phyloP scores from a whole-genome alignment of 2,329 filamentous ascomycete species.

The Colletotrichum musicola region DNA sequence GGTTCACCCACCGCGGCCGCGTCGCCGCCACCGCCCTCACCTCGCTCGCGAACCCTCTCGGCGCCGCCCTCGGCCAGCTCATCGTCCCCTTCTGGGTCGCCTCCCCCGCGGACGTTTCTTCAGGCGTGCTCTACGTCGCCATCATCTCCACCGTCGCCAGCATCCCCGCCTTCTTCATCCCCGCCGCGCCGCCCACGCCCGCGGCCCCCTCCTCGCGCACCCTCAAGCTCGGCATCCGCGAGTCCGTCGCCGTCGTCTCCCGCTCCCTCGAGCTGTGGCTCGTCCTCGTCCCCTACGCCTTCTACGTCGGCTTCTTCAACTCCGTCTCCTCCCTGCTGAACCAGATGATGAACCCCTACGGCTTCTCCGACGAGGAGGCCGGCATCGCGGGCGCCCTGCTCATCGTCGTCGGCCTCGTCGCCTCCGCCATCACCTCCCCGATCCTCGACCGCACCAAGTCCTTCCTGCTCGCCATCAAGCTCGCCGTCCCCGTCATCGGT shows the following conservation, averaged over 20 bases:
- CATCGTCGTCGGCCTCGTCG: constrained; percentile 87
- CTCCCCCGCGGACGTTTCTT: constrained; percentile 74
- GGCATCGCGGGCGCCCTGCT: constrained; percentile 91
- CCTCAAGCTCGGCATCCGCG: constrained; percentile 65
- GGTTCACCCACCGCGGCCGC: constrained; percentile 89
- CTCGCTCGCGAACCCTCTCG: constrained; percentile 89
- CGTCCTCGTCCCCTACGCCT: constrained; percentile 81
- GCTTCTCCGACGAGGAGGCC: constrained; percentile 84
- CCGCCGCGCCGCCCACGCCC: constrained; percentile 81
- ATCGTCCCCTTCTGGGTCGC: constrained; percentile 83
- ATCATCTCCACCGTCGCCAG: constrained; percentile 79
- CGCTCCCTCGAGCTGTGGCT: constrained; percentile 81
- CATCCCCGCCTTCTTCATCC: constrained; percentile 86
- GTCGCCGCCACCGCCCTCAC: constrained; percentile 89
- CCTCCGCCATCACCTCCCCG: constrained; percentile 81
- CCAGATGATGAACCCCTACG: constrained; percentile 90
- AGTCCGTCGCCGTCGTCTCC: constrained; percentile 66
- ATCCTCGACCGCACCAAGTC: constrained; percentile 87
- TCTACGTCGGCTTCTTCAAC: constrained; percentile 96
- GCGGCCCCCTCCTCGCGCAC: constrained; percentile 75
- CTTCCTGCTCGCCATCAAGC: constrained; percentile 79
- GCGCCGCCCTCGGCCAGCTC: constrained; percentile 88
- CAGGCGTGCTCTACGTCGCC: constrained; percentile 86
- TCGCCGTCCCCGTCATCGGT: constrained; percentile 80
- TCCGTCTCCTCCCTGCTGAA: constrained; percentile 88